Percentiles rank a stretch among this genome's conserved stretches.
Evolutionary conservation across 1,284 basidiomycete species (phyloP).

Genomic region (Cerrena zonata): DNA sequence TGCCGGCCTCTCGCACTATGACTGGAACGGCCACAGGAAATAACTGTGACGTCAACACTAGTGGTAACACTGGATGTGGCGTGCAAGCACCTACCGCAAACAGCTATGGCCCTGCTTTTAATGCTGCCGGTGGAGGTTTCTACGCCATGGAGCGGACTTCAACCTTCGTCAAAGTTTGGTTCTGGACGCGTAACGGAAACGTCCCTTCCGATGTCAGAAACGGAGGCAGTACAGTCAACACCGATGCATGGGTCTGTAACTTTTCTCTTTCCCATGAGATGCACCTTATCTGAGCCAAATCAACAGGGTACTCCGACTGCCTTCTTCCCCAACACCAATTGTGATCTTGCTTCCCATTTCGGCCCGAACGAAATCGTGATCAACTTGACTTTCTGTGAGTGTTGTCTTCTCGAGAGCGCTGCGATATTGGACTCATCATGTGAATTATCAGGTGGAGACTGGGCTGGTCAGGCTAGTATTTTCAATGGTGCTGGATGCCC

Average conservation of each 20-base stretch:
- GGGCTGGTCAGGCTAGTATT: slow-evolving; percentile 37
- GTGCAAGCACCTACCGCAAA: slow-evolving; percentile 38
- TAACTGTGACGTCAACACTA: slow-evolving; percentile 46
- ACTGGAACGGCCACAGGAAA: slow-evolving; percentile 25
- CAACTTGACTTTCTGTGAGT: slow-evolving; percentile 40
- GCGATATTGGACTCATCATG: not conserved
- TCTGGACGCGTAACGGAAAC: slow-evolving; percentile 34
- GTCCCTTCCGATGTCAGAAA: slow-evolving; percentile 33
- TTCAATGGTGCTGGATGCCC: slow-evolving; percentile 41
- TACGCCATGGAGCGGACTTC: slow-evolving; percentile 40
- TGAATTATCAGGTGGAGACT: slow-evolving; percentile 42
- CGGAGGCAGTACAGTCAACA: slow-evolving; percentile 29
- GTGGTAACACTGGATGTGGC: slow-evolving; percentile 57
- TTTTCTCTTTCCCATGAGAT: not conserved
- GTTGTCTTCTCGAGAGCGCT: not conserved
- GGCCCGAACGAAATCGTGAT: slow-evolving; percentile 52
- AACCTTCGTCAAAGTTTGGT: slow-evolving; percentile 39
- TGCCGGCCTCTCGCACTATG: slow-evolving; percentile 7
- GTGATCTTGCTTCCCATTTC: slow-evolving; percentile 43
- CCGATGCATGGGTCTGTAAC: slow-evolving; percentile 32
- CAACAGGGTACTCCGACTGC: slow-evolving; percentile 45
- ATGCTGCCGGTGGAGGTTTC: slow-evolving; percentile 51
- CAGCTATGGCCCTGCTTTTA: slow-evolving; percentile 51
- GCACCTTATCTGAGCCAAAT: not conserved
- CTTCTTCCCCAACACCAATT: slow-evolving; percentile 46